Evolutionary conservation across 2,329 filamentous ascomycete genomes (phyloP), one percentile per base, ranked within the genome.

Genomic region (Capronia epimyces): DNA sequence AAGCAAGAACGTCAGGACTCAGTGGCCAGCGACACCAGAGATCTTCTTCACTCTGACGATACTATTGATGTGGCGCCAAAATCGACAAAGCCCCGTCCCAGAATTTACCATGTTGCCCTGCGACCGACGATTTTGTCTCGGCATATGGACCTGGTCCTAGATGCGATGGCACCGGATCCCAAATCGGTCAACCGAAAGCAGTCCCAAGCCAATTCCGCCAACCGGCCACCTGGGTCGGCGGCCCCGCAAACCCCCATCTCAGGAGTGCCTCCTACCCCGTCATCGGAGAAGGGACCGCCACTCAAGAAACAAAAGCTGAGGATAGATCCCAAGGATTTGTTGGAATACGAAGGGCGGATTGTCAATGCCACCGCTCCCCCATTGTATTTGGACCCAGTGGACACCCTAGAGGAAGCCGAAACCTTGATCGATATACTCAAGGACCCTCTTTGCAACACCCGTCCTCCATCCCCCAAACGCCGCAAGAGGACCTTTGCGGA

Each of bases 401-500:
- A 79, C 59, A 85, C 72, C 56, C 71, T 80, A 2, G 81, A 82
- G 42, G 84, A 89, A 58, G 83, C 82, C 1, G 83, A 89, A 42
- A 75, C 76, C 9, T 75, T 94, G 2, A 75, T 97, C 2, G 82
- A 88, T 24, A 75, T 78, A 15, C 75, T 91, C 60, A 77, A 81
- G 16, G 87, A 94, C 66, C 86, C 89, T 5, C 81, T 89, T 49
- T 87, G 96, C 66, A 79, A 81, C 24, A 80, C 85, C 43, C 75
- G 81, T 37, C 84, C 89, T 8, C 91, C 93, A 0, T 80, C 86
- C 53, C 89, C 89, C 2, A 96, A 95, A 75, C 84, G 84, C 6
- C 79, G 93, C 50, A 97, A 98, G 75, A 83, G 91, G 56, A 98
- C 93, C 0, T 84, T 94, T 15, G 93, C 93, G 7, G 91, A 98